Base-by-base conservation (phyloP, 1,284 basidiomycete genomes). In the Athelia sp. region DNA sequence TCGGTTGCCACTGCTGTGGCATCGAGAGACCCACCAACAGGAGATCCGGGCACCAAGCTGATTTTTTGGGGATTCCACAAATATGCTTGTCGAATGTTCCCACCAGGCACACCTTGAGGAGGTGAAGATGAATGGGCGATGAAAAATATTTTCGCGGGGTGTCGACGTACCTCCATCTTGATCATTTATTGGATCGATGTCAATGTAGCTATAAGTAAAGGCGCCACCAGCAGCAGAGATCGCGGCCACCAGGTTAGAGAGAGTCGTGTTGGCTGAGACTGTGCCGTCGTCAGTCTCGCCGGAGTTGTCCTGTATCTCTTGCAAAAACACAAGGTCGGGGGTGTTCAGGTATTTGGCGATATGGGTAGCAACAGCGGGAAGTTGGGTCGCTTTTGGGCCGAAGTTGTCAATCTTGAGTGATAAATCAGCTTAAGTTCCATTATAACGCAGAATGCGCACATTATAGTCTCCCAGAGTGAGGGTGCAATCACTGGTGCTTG, bases 301-400 rank as follows among this genome's bases (percentile, higher is more conserved):
- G 3, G 73, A 76, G 61, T 84, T 77, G 59, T 84, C 82, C 57
- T 84, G 80, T 18, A 85, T 79, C 58, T 86, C 83, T 63, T 86
- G 82, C 14, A 86, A 54, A 60, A 83, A 82, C 52, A 85, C 61
- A 51, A 85, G 71, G 55, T 84, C 81, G 0, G 83, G 82, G 0
- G 71, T 68, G 19, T 69, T 67, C n/a, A 86, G 69, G 53, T 71
- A 67, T 23, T 70, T 65, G 17, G 67, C 74, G 45, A 85, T 81
- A 54, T 84, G 82, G n/a, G 65, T 55, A 1, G 81, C 82, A 35
- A 84, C 68, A 17, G 59, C 58, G 3, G 71, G 66, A 4, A 84
- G 62, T 56, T 79, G 76, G 8, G 63, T 56, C 2, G 75, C 76
- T 2, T 67, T 75, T 3, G 81, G 80, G 3, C 71, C 64, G 67